Evolutionary conservation across 805 yeast genomes (phyloP).

Genomic region (Candida cerambycidarum): DNA sequence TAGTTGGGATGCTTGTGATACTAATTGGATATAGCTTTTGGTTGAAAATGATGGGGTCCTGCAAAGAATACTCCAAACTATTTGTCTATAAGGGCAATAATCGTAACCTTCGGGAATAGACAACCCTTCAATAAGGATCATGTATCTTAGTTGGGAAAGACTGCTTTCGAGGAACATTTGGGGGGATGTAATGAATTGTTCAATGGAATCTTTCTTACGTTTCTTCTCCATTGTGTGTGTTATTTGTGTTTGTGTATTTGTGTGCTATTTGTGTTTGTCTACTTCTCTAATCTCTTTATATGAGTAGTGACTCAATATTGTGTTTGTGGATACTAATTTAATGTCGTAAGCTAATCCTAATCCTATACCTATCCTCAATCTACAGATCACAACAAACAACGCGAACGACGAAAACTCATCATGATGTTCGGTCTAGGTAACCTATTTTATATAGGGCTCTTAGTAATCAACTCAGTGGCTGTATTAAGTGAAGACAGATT

Average conservation of each 20-base stretch:
- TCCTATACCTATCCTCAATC: too few species aligned
- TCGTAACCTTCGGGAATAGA: constrained; percentile 45
- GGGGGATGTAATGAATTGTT: constrained; percentile 37
- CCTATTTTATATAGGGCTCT: constrained; percentile 53
- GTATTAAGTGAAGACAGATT: constrained; percentile 80
- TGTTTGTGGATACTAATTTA: too few species aligned
- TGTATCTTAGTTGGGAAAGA: constrained; percentile 34
- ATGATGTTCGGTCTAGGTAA: constrained; percentile 62
- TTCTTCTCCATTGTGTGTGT: constrained; percentile 3
- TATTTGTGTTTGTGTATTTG: neutral
- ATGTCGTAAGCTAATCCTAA: too few species aligned
- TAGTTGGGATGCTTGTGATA: constrained; percentile 48
- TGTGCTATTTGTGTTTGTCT: too few species aligned
- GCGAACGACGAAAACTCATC: constrained; percentile 7
- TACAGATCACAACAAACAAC: constrained; percentile 2
- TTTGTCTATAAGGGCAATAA: constrained; percentile 65
- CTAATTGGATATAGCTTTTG: constrained; percentile 50
- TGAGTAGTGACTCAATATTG: too few species aligned
- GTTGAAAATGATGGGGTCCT: constrained; percentile 61
- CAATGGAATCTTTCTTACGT: constrained; percentile 37
- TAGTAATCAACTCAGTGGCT: constrained; percentile 72
- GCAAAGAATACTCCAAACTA: constrained; percentile 78
- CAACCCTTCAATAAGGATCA: constrained; percentile 44
- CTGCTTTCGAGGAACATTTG: constrained; percentile 36
- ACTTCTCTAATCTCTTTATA: too few species aligned